Evolutionary conservation across 768 basidiomycete species (phyloP), one percentile per base, ranked within the genome.

Genomic region (Solioccasus polychromus): DNA sequence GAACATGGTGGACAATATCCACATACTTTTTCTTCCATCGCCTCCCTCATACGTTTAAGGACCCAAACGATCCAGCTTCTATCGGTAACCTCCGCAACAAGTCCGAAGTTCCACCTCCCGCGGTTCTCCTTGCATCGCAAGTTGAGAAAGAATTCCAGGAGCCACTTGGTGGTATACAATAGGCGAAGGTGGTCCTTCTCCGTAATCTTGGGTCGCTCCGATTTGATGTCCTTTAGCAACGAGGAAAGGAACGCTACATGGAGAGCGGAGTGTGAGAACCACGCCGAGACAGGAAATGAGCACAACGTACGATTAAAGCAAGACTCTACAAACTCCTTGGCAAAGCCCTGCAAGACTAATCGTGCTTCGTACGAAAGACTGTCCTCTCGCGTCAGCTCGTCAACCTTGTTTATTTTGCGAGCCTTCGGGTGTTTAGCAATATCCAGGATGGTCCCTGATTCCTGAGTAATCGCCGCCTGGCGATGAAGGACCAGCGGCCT

Each of bases 131-230:
- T 67, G 20, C 66, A 54, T 23, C 76, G 69, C 9, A 72, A 55
- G 38, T 68, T 60, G 10, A 94, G 76, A 68, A 98, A 94, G 71
- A 90, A 95, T 50, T 93, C 85, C 29, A 96, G 78, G 59, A 95
- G 86, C 87, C 95, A 98, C 47, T 90, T 87, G 5, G 86, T 79
- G 32, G 96, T 77, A 63, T 80, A 91, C 32, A 98, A 75, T 20
- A 96, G 73, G 7, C 96, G 84, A 44, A 94, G 78, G 59, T 94
- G 86, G 63, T 98, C 96, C 56, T 92, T 91, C 60, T 96, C 92
- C n/a, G 85, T 85, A 51, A 99, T 83, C 67, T 94, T 93, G 43
- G 86, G 77, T 35, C 93, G 77, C 67, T 98, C 91, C 48, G 89
- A 88, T 47, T 86, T 82, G 63, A 99, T 97, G 61, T 98, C 96